A percentile compares a stretch with the other conserved stretches of the same genome.
These are phyloP conservation scores for Saccharomyces hybrid DNA, from an alignment of 1,139 yeast genomes.

Conservation along the genomic window DNA sequence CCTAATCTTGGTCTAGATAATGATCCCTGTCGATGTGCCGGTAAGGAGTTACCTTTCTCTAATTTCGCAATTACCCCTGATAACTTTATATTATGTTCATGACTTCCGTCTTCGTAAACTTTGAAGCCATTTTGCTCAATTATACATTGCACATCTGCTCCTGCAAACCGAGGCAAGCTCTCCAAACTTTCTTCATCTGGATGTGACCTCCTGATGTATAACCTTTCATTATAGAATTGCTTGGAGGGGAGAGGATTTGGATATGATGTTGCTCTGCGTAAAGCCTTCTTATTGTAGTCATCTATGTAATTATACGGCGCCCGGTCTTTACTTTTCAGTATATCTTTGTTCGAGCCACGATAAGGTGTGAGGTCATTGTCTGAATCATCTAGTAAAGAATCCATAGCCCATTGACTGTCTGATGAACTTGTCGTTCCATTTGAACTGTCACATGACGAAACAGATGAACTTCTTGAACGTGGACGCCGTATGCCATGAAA, in stretches of 20 bases:
- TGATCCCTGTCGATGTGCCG: slow-evolving; percentile 10
- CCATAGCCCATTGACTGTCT: background rate
- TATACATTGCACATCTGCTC: slow-evolving; percentile 3
- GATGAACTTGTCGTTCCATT: background rate
- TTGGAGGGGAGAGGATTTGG: background rate
- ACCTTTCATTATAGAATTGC: background rate
- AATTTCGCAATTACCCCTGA: slow-evolving; percentile 3
- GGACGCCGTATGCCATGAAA: background rate
- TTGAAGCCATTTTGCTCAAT: slow-evolving; percentile 11
- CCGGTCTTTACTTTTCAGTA: background rate
- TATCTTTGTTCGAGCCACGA: background rate
- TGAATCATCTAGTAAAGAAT: background rate
- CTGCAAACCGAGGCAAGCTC: background rate
- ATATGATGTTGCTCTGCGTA: background rate
- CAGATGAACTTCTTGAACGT: background rate
- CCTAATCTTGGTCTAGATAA: slow-evolving; percentile 14
- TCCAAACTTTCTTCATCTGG: slow-evolving; percentile 2
- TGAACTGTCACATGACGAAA: background rate
- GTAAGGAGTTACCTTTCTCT: slow-evolving; percentile 2
- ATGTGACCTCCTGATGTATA: slow-evolving; percentile 1
- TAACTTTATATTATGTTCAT: slow-evolving; percentile 13
- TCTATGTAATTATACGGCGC: background rate
- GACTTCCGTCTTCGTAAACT: slow-evolving; percentile 15
- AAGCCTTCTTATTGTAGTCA: background rate
- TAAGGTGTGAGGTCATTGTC: background rate